Percentiles rank a stretch among this genome's conserved stretches.
Evolutionary conservation across 805 yeast species (phyloP).

Genomic region (Wickerhamiella kurtzmanii): DNA sequence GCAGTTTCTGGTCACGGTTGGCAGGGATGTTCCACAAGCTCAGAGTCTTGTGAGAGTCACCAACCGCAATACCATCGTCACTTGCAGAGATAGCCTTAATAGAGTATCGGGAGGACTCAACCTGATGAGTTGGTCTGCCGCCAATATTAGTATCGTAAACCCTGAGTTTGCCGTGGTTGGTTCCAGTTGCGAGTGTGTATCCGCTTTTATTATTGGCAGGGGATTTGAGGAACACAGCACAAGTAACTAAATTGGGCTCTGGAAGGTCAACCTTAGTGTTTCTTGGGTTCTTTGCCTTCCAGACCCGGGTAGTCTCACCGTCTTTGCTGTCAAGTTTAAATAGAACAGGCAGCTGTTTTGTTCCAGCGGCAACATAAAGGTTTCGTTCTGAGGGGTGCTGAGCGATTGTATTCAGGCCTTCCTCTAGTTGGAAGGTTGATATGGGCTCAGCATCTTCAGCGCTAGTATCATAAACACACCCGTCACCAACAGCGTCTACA

Average conservation of each 20-base stretch:
- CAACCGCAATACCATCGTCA: slow-evolving; percentile 40
- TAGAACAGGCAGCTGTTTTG: slow-evolving; percentile 56
- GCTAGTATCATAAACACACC: slow-evolving; percentile 21
- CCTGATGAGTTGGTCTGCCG: slow-evolving; percentile 49
- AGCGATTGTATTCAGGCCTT: slow-evolving; percentile 6
- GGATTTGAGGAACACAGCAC: slow-evolving; percentile 35
- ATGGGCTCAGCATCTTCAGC: slow-evolving; percentile 9
- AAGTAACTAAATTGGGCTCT: slow-evolving; percentile 69
- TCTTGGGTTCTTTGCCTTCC: slow-evolving; percentile 71
- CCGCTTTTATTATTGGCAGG: too few relatives aligned
- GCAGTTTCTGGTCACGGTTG: slow-evolving; percentile 15
- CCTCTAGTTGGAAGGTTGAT: slow-evolving; percentile 3
- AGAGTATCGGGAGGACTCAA: slow-evolving; percentile 43
- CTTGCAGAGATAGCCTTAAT: slow-evolving; percentile 30
- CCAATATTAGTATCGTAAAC: slow-evolving; percentile 57
- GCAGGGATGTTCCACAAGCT: slow-evolving; percentile 26
- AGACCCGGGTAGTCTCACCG: slow-evolving; percentile 29
- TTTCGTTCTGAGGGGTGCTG: slow-evolving; percentile 35
- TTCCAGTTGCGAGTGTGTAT: slow-evolving; percentile 49
- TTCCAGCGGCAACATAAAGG: slow-evolving; percentile 72
- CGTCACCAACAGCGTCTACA: slow-evolving; percentile 26
- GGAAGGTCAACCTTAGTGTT: slow-evolving; percentile 64
- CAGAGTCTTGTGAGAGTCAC: slow-evolving; percentile 59
- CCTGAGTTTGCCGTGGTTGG: slow-evolving; percentile 65
- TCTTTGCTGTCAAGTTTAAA: slow-evolving; percentile 24